phyloP scores from a whole-genome alignment of 495 filamentous ascomycete species.

The Penicillium coffeae region DNA sequence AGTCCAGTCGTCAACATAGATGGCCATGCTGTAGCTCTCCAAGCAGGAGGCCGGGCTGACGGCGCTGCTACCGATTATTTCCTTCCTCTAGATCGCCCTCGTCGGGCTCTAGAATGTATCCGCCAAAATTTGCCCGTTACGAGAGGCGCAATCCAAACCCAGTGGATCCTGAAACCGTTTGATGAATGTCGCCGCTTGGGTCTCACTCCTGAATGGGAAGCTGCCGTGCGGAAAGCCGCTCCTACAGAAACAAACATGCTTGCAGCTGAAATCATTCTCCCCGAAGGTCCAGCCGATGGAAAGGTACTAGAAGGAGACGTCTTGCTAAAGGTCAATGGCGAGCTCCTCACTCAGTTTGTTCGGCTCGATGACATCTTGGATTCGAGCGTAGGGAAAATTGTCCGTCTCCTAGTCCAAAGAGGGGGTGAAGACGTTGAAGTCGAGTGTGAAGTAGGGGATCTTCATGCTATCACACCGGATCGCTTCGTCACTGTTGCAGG shows the following conservation, averaged over 20 bases:
- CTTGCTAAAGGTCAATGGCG: slow-evolving; percentile 89
- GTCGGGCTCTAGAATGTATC: slow-evolving; percentile 82
- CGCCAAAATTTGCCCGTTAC: slow-evolving; percentile 68
- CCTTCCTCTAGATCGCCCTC: slow-evolving; percentile 83
- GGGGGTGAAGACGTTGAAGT: slow-evolving; percentile 86
- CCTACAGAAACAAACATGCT: slow-evolving; percentile 96
- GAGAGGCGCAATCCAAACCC: slow-evolving; percentile 93
- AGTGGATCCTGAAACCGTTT: slow-evolving; percentile 95
- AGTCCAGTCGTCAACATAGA: slow-evolving; percentile 96
- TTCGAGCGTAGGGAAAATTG: slow-evolving; percentile 69
- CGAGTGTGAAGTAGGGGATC: slow-evolving; percentile 79
- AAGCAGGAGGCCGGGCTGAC: slow-evolving; percentile 90
- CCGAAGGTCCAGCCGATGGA: slow-evolving; percentile 78
- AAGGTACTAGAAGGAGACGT: slow-evolving; percentile 94
- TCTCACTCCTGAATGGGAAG: slow-evolving; percentile 80
- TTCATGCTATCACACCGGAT: slow-evolving; percentile 93
- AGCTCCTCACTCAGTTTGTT: slow-evolving; percentile 90
- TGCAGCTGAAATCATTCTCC: slow-evolving; percentile 90
- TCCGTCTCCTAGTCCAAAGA: slow-evolving; percentile 77
- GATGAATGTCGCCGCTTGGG: slow-evolving; percentile 94
- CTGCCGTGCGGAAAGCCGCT: slow-evolving; percentile 70
- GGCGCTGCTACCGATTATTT: slow-evolving; percentile 98
- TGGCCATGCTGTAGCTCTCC: slow-evolving; percentile 86
- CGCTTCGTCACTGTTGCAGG: slow-evolving; percentile 92
- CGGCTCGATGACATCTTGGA: slow-evolving; percentile 92